phyloP scores from a whole-genome alignment of 345 rosid genomes.

The Passiflora organensis region DNA sequence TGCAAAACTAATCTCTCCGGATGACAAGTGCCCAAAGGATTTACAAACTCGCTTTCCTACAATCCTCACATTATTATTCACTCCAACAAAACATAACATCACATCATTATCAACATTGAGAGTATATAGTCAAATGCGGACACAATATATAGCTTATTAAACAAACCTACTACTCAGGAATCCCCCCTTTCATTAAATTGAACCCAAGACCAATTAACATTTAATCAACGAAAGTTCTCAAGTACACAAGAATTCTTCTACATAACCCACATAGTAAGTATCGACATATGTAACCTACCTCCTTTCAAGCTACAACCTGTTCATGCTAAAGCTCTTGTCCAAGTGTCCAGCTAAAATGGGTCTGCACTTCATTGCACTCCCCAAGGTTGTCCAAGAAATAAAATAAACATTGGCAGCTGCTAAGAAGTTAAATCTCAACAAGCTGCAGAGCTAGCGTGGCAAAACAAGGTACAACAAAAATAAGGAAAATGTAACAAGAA shows the following conservation, averaged over 20 bases:
- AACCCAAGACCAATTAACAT: constrained; percentile 16
- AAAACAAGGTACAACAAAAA: neutral
- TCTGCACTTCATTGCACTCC: constrained; percentile 23
- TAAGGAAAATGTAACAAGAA: constrained; percentile 9
- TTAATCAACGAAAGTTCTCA: constrained; percentile 21
- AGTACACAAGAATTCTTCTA: constrained; percentile 28
- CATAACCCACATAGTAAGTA: constrained; percentile 29
- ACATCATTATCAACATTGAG: too few species aligned
- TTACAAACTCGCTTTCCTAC: too few species aligned
- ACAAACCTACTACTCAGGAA: too few species aligned
- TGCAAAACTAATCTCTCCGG: too few species aligned
- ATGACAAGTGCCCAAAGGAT: too few species aligned
- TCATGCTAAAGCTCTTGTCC: constrained; percentile 25
- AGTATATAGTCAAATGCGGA: too few species aligned
- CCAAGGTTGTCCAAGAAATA: constrained; percentile 24
- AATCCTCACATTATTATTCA: too few species aligned
- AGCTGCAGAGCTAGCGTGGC: constrained; percentile 20
- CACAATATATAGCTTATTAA: too few species aligned
- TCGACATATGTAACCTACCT: constrained; percentile 28
- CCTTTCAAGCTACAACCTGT: constrained; percentile 28
- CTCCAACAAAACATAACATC: too few species aligned
- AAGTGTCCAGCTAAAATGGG: constrained; percentile 15
- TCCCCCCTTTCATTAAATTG: constrained; percentile 12
- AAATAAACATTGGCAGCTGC: constrained; percentile 12
- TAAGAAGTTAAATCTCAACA: constrained; percentile 15